A percentile compares a stretch with the other conserved stretches of the same genome.
Conservation (phyloP, 2,329 filamentous ascomycete genomes). For the Esteya vermicola region DNA sequence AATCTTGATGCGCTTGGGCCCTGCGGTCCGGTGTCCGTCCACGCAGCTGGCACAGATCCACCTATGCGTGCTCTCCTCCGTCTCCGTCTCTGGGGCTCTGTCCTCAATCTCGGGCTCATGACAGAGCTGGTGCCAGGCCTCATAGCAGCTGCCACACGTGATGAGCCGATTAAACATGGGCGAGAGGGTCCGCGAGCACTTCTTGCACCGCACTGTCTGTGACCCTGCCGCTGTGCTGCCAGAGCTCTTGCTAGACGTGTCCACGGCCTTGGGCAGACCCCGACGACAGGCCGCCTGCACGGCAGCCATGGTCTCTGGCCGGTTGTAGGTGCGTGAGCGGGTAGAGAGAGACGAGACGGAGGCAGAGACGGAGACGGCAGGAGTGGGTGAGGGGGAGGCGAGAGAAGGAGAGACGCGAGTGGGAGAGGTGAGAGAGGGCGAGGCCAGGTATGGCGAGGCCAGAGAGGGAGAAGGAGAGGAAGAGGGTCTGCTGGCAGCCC, state of each 20-base stretch:
- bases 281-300: slow-evolving; percentile 4
- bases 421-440: too few species aligned
- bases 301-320: too few species aligned
- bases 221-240: slow-evolving; percentile 29
- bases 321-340: too few species aligned
- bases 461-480: too few species aligned
- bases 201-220: slow-evolving; percentile 56
- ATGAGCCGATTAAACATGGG: slow-evolving; percentile 67
- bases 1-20: slow-evolving; percentile 1
- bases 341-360: too few species aligned
- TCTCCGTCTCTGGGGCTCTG: slow-evolving; percentile 46
- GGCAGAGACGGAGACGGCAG: too few species aligned
- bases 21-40: slow-evolving; percentile 24
- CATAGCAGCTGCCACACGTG: slow-evolving; percentile 72
- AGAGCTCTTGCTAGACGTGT: too few species aligned
- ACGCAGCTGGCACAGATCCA: slow-evolving; percentile 58
- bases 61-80: too few species aligned
- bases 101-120: slow-evolving; percentile 60
- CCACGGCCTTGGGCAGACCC: too few species aligned
- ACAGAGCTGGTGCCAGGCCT: slow-evolving; percentile 68
- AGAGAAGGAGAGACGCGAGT: too few species aligned
- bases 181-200: slow-evolving; percentile 58
- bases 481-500: not conserved
- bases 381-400: too few species aligned
- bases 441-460: too few species aligned